Evolutionary conservation across 495 filamentous ascomycete genomes (phyloP), one percentile per base, ranked within the genome.

Genomic region (Talaromyces nanjingensis): DNA sequence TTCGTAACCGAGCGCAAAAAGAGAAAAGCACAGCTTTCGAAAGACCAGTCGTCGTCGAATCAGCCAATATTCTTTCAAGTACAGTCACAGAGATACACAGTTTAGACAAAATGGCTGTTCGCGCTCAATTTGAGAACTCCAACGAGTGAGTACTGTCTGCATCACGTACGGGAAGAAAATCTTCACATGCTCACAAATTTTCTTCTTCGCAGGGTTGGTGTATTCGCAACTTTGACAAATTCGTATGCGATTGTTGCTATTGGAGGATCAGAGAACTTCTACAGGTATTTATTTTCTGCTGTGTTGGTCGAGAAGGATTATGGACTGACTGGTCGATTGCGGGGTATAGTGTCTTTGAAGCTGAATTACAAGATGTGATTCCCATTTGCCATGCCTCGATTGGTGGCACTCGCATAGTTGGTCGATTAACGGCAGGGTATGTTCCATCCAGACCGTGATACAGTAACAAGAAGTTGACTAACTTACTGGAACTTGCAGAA

Each of bases 381-480:
- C 94, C 94, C 65, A 96, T 98, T 78, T 97, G 92, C 78, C 90
- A 93, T 72, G 91, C 91, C 61, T 97, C 93, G n/a, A 98, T 98
- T 72, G 92, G 92, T 31, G 96, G 94, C 63, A 98, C 93, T 37
- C 82, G 93, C 65, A 98, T 98, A 74, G 88, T 98, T 70, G 94
- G 94, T 53, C 86, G 93, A 71, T 83, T 98, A 79, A 97, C 96
- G 63, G 91, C 93, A 72, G 94, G 92, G 91, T 96, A 86, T 72
- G 86, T 76, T 42, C 37, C 4, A 27, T 49, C 0, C n/a, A 20
- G 9, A 5, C n/a, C 4, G 18, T 45, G 16, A 18, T 49, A n/a
- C n/a, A n/a, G 8, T 49, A 3, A 11, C 11, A 12, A 37, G 33
- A 9, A 3, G 45, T 8, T 18, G 47, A 33, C 18, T 1, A 22